A percentile compares a stretch with the other conserved stretches of the same genome.
These are phyloP conservation scores for Arabidopsis lyrata DNA, from an alignment of 441 rosid genomes.

Conservation along the genomic window DNA sequence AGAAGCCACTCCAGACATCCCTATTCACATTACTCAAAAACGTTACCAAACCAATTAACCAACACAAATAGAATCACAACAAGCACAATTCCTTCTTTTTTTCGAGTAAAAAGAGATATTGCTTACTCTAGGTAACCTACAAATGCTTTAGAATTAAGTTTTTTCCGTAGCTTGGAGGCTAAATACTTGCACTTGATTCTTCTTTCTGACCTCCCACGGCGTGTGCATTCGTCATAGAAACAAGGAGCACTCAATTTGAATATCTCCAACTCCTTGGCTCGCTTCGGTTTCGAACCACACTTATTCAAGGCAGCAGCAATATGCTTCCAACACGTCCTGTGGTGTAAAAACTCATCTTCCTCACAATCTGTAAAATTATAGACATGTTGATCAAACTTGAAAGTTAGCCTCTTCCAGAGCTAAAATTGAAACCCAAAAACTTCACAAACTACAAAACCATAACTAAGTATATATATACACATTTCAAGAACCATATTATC, in stretches of 20 bases:
- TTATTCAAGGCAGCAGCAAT: slow-evolving; percentile 39
- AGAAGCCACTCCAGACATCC: slow-evolving; percentile 58
- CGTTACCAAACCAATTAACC: not conserved
- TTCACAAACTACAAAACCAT: not conserved
- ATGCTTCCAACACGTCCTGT: slow-evolving; percentile 77
- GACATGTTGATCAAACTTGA: slow-evolving; percentile 13
- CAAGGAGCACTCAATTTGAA: slow-evolving; percentile 51
- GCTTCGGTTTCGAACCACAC: slow-evolving; percentile 41
- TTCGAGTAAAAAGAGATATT: slow-evolving; percentile 6
- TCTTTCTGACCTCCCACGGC: slow-evolving; percentile 56
- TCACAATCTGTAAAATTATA: slow-evolving; percentile 28
- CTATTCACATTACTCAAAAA: slow-evolving; percentile 47
- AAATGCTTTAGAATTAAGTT: slow-evolving; percentile 56
- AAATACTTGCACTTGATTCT: slow-evolving; percentile 46
- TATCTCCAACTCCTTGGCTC: slow-evolving; percentile 26
- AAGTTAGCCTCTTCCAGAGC: not conserved
- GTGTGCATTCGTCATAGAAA: slow-evolving; percentile 50
- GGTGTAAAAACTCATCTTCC: slow-evolving; percentile 48
- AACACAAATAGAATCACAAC: not conserved
- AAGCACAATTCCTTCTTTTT: not conserved
- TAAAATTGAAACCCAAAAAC: slow-evolving; percentile 5
- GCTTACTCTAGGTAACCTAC: slow-evolving; percentile 62
- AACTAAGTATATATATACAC: not conserved
- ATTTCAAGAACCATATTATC: not conserved
- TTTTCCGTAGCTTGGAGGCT: slow-evolving; percentile 50